These are phyloP conservation scores for Porphyra umbilicalis DNA, from an alignment of 31 red algal species.

Conservation along the genomic window DNA sequence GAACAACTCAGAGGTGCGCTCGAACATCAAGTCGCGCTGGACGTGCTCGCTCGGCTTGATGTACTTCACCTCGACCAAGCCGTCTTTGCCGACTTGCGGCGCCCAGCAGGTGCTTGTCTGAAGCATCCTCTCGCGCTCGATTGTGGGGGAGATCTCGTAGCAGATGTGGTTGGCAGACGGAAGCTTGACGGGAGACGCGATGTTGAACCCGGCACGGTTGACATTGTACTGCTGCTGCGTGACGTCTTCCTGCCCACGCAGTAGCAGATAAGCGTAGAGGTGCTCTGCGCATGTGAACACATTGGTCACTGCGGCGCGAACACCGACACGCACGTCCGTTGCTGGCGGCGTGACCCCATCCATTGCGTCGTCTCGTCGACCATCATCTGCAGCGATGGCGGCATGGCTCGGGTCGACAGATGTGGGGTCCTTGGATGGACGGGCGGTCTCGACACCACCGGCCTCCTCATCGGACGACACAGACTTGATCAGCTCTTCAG, in stretches of 20 bases:
- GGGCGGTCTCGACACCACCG: too few species aligned
- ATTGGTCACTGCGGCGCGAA: not conserved
- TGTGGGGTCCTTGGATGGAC: too few species aligned
- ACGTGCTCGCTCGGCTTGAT: not conserved
- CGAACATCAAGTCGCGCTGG: not conserved
- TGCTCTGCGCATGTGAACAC: not conserved
- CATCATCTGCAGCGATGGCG: too few species aligned
- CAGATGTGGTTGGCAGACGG: not conserved
- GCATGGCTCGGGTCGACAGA: too few species aligned
- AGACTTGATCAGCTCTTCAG: too few species aligned
- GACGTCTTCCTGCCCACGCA: not conserved
- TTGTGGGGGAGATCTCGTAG: not conserved
- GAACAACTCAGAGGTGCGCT: not conserved
- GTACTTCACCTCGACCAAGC: not conserved
- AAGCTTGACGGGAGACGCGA: not conserved
- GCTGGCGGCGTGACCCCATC: too few species aligned
- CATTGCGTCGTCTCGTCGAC: too few species aligned
- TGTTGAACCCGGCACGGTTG: not conserved
- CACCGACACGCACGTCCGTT: too few species aligned
- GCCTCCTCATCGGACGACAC: too few species aligned
- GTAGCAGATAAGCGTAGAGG: not conserved
- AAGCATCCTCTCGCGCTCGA: not conserved
- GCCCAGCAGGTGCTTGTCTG: not conserved
- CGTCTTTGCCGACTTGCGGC: not conserved
- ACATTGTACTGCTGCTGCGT: not conserved